A percentile compares a stretch with the other conserved stretches of the same genome.
phyloP scores from a whole-genome alignment of 148 eudicot species.

The Chenopodium berlandieri region DNA sequence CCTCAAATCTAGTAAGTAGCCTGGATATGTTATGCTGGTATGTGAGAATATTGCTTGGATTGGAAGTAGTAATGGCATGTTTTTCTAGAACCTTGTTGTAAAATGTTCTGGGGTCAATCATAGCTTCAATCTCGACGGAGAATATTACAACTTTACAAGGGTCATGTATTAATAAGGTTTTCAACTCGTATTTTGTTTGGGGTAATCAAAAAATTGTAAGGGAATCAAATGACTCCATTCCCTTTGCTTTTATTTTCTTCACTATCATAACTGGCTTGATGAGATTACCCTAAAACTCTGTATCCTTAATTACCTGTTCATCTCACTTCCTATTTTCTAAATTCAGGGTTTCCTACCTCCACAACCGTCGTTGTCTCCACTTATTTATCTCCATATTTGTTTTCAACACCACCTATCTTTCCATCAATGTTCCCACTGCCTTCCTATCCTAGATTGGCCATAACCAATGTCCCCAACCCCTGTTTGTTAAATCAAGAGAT shows the following conservation, averaged over 20 bases:
- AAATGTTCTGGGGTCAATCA: neutral
- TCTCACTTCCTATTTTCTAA: neutral
- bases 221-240: neutral
- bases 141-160: neutral
- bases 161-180: neutral
- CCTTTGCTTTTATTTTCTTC: neutral
- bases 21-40: neutral
- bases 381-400: too few relatives aligned
- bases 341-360: too few relatives aligned
- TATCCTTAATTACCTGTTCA: neutral
- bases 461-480: neutral
- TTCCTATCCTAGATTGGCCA: neutral
- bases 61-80: neutral
- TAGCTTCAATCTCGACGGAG: neutral
- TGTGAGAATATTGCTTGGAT: neutral
- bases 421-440: neutral
- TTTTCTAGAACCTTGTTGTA: neutral
- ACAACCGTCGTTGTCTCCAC: neutral
- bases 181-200: neutral
- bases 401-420: too few relatives aligned
- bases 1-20: neutral
- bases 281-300: neutral
- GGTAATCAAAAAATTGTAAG: neutral
- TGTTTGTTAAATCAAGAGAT: neutral
- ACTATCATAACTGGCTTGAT: neutral